Percentiles rank a stretch among this genome's conserved stretches.
phyloP scores from a whole-genome alignment of 805 yeast genomes.

The Starmerella stellata region DNA sequence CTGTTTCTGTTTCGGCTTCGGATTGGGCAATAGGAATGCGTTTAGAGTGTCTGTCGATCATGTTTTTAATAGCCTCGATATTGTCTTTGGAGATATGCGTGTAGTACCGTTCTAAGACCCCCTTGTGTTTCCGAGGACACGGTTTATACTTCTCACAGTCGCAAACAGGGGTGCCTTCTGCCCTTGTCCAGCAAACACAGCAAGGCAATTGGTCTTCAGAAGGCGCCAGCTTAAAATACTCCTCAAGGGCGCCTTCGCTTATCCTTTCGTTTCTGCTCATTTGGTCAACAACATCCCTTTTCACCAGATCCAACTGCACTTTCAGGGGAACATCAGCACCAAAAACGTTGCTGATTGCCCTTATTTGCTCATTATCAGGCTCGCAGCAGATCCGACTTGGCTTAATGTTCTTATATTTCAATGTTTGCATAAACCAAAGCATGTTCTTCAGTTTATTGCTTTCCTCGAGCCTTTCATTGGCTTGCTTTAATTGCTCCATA shows the following conservation, averaged over 20 bases:
- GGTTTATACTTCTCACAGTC: background rate
- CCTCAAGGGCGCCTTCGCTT: background rate
- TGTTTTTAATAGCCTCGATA: background rate
- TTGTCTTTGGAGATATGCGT: background rate
- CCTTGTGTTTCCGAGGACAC: background rate
- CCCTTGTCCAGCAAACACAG: background rate
- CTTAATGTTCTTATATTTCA: background rate
- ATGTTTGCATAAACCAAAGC: background rate
- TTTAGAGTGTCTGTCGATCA: background rate
- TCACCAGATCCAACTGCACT: background rate
- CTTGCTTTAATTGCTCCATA: no score
- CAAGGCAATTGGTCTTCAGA: background rate
- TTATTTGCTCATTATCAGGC: background rate
- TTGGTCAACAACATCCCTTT: background rate
- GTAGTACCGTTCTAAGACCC: background rate
- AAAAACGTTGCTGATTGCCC: background rate
- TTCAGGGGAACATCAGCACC: background rate
- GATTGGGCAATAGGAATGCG: no score
- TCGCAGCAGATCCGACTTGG: background rate
- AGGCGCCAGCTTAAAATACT: background rate
- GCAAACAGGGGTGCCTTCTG: background rate
- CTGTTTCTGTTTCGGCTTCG: no score
- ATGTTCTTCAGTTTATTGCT: no score
- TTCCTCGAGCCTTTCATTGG: no score
- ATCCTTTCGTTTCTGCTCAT: background rate